A percentile compares a stretch with the other conserved stretches of the same genome.
Conservation (phyloP, 148 eudicot genomes). For the Beta vulgaris region DNA sequence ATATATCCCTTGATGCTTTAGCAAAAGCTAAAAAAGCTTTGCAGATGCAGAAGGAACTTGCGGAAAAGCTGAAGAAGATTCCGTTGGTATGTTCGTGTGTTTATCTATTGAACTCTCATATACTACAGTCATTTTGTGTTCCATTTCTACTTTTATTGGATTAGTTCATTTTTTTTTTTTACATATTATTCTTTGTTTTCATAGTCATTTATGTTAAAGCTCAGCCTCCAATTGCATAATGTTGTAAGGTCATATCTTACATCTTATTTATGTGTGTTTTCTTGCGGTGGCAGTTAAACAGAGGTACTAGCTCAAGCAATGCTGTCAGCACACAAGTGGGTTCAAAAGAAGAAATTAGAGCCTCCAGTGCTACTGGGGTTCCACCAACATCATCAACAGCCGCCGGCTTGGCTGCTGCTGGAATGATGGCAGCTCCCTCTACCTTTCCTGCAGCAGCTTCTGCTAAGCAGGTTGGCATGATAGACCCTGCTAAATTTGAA, state of each 20-base stretch:
- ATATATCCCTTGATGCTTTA: conserved; percentile 70
- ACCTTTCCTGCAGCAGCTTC: conserved; percentile 39
- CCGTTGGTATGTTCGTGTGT: conserved; percentile 45
- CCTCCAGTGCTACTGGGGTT: conserved; percentile 33
- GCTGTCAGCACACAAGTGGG: conserved; percentile 33
- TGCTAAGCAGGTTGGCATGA: conserved; percentile 35
- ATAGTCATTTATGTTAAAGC: background rate
- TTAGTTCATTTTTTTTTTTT: background rate
- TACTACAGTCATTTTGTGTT: background rate
- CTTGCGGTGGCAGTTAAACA: conserved; percentile 48
- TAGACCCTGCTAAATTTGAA: conserved; percentile 64
- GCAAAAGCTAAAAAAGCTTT: conserved; percentile 79
- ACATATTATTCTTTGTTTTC: background rate
- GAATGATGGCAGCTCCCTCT: conserved; percentile 26
- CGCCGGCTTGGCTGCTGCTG: too few relatives aligned
- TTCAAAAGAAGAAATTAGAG: conserved; percentile 39
- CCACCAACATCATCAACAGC: conserved; percentile 35
- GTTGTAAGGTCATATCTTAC: background rate
- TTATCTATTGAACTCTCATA: conserved; percentile 1
- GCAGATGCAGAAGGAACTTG: conserved; percentile 77
- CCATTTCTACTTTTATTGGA: background rate
- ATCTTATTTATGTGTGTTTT: background rate
- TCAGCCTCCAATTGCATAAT: background rate
- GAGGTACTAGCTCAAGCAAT: conserved; percentile 37
- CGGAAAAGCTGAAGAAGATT: conserved; percentile 67